phyloP scores from a whole-genome alignment of 1,284 basidiomycete genomes.

The Cystobasidiaceae sp. region DNA sequence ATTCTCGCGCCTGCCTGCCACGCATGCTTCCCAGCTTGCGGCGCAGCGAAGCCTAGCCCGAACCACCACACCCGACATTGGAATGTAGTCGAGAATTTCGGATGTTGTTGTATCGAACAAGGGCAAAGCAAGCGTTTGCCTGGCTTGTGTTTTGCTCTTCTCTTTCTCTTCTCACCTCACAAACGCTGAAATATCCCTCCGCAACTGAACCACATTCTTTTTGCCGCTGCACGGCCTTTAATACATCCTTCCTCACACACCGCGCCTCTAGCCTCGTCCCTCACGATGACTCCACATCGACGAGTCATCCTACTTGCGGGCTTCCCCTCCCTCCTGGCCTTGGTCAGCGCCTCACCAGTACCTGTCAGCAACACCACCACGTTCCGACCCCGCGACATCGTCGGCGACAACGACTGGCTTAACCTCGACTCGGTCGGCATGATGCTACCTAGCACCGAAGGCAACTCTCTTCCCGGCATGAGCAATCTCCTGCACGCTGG shows the following conservation, averaged over 20 bases:
- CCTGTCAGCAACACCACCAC: not conserved
- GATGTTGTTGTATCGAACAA: not conserved
- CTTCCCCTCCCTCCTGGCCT: too few species aligned
- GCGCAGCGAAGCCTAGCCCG: too few species aligned
- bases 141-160: not conserved
- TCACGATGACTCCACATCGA: too few species aligned
- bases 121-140: not conserved
- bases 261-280: too few species aligned
- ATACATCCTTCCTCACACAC: too few species aligned
- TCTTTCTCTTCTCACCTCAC: not conserved
- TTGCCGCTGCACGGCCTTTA: too few species aligned
- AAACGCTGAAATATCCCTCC: not conserved
- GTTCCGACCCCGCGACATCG: too few species aligned
- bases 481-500: too few species aligned
- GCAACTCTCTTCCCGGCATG: not conserved
- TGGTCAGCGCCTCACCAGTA: not conserved
- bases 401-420: conserved; percentile 15
- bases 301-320: too few species aligned
- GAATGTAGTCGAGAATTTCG: not conserved
- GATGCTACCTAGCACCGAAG: conserved; percentile 21
- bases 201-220: not conserved
- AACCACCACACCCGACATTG: not conserved
- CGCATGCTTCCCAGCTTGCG: too few species aligned
- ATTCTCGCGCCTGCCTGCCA: not conserved
- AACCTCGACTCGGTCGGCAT: conserved; percentile 22